Evolutionary conservation across 768 basidiomycete genomes (phyloP).

Genomic region (Suillus decipiens): DNA sequence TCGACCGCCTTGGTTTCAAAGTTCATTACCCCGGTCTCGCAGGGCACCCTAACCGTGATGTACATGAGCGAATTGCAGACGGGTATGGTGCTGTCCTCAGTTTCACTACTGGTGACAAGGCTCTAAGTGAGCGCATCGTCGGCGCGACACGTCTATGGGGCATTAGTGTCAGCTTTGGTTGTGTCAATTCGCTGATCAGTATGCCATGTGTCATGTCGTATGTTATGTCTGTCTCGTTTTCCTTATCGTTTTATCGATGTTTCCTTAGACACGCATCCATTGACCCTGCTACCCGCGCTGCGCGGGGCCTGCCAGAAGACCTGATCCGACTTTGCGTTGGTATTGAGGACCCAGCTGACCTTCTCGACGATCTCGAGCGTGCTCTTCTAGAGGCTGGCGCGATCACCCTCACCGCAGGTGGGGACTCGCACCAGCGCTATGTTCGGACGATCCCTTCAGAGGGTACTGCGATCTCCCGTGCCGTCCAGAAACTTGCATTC

Average conservation of each 20-base stretch:
- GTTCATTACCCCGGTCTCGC: slow-evolving; percentile 92
- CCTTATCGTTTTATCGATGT: slow-evolving; percentile 7
- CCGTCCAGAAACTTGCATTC: slow-evolving; percentile 67
- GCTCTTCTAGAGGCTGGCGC: slow-evolving; percentile 92
- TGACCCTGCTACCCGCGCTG: slow-evolving; percentile 92
- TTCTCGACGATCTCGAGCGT: slow-evolving; percentile 93
- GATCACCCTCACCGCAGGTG: slow-evolving; percentile 56
- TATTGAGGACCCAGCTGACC: slow-evolving; percentile 92
- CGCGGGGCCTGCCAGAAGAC: slow-evolving; percentile 96
- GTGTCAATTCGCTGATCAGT: slow-evolving; percentile 95
- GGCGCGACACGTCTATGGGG: slow-evolving; percentile 94
- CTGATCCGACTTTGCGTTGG: slow-evolving; percentile 97
- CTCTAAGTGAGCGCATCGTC: slow-evolving; percentile 88
- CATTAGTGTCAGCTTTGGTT: slow-evolving; percentile 97
- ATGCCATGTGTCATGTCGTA: slow-evolving; percentile 99
- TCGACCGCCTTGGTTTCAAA: slow-evolving; percentile 81
- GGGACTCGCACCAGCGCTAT: slow-evolving; percentile 52
- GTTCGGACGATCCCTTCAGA: slow-evolving; percentile 38
- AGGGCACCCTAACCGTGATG: slow-evolving; percentile 76
- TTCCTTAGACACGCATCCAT: slow-evolving; percentile 89
- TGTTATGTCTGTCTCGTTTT: slow-evolving; percentile 39
- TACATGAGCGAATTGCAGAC: slow-evolving; percentile 89
- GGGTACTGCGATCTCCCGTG: slow-evolving; percentile 47
- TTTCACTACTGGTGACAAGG: slow-evolving; percentile 92
- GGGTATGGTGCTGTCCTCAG: slow-evolving; percentile 94